phyloP scores from a whole-genome alignment of 345 rosid genomes.

The Litchi chinensis region DNA sequence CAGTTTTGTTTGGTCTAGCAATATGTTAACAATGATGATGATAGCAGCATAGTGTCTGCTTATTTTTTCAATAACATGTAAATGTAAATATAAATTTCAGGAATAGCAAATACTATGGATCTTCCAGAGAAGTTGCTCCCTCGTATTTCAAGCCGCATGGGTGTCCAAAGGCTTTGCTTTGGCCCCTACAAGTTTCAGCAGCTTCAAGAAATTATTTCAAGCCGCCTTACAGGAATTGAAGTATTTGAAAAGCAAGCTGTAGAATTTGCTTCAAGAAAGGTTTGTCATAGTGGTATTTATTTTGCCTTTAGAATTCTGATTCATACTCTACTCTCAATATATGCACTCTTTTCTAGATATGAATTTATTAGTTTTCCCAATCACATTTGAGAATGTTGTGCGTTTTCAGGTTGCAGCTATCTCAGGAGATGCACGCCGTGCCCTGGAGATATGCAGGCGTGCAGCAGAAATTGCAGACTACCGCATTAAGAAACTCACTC shows the following conservation, averaged over 20 bases:
- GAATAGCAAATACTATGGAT: constrained; percentile 98
- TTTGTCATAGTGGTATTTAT: constrained; percentile 21
- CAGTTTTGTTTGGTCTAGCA: not conserved
- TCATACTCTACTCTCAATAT: not conserved
- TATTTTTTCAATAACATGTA: not conserved
- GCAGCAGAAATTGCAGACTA: constrained; percentile 94
- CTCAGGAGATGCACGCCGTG: constrained; percentile 98
- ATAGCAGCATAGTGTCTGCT: not conserved
- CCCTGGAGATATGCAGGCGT: constrained; percentile 93
- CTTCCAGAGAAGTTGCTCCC: constrained; percentile 98
- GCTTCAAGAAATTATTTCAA: constrained; percentile 90
- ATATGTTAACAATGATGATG: not conserved
- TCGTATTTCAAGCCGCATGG: constrained; percentile 95
- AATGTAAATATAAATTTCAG: constrained; percentile 37
- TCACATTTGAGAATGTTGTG: constrained; percentile 12
- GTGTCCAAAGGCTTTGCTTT: constrained; percentile 94
- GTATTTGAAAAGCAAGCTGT: constrained; percentile 92
- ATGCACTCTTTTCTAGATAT: not conserved
- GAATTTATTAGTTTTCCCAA: not conserved
- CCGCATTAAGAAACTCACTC: constrained; percentile 45
- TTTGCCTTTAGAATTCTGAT: not conserved
- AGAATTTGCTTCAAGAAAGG: constrained; percentile 97
- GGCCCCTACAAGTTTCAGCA: constrained; percentile 91
- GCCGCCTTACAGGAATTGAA: constrained; percentile 76
- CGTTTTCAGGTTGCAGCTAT: constrained; percentile 79